Evolutionary conservation across 257 asterid species (phyloP), one percentile per base, ranked within the genome.

Genomic region (Cynanchum wilfordii): DNA sequence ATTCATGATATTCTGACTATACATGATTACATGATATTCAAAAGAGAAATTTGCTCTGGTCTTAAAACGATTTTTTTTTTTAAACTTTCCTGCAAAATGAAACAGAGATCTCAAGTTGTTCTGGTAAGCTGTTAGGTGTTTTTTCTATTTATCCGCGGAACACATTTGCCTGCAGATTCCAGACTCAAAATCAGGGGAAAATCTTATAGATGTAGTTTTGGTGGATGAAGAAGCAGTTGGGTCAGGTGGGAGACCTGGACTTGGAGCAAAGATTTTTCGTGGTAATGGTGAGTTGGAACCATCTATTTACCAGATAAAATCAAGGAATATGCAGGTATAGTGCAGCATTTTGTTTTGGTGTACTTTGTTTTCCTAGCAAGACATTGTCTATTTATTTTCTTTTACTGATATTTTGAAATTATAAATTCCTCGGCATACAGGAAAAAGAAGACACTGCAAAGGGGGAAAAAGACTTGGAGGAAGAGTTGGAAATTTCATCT

Each of bases 151-250:
- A 55, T 62, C 3, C 4, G n/a, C 62, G 69, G 25, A 2, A 68
- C 29, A 58, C 29, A 54, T 29, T 56, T 57, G 27, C 65, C 63
- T 58, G 71, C 86, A 90, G 97, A 88, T 87, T 80, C 98, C 98
- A 40, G 98, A 89, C 75, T 85, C 89, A 50, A 81, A 82, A 70
- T 85, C 87, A 24, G 95, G 83, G 15, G 75, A 80, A 67, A 83
- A 77, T 56, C 52, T 72, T 52, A 74, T 78, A 40, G 91, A 86
- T 73, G 77, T 79, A 57, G 96, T 93, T 69, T 76, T 90, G 89
- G 98, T 93, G 72, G 97, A 93, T 76, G 96, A 93, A 80, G 96
- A 93, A 80, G 93, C 97, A 36, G 97, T 93, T 4, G 98, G 93
- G 56, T 65, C 88, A 77, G 82, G 78, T 40, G 88, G 86, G 73